A percentile compares a stretch with the other conserved stretches of the same genome.
phyloP scores from a whole-genome alignment of 2,329 filamentous ascomycete species.

The Trichoderma gracile region DNA sequence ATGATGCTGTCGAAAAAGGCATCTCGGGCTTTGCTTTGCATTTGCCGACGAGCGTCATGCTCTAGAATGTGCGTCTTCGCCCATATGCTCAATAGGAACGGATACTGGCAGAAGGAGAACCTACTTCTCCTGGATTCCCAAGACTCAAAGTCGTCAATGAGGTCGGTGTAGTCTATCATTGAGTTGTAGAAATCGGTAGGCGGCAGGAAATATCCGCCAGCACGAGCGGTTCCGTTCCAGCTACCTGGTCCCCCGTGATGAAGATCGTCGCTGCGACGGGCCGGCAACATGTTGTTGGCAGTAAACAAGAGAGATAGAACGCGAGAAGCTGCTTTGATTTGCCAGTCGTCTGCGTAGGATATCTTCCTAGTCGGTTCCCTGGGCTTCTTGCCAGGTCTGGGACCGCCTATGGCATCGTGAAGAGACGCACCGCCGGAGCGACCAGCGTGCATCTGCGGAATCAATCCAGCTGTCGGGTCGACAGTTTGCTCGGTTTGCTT shows the following conservation, averaged over 20 bases:
- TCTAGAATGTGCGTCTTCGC: constrained; percentile 90
- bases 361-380: constrained; percentile 58
- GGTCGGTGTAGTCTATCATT: constrained; percentile 80
- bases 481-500: constrained; percentile 56
- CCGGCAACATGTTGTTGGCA: constrained; percentile 65
- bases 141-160: constrained; percentile 80
- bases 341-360: constrained; percentile 82
- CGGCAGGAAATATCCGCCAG: constrained; percentile 67
- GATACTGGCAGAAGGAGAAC: constrained; percentile 90
- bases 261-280: constrained; percentile 39
- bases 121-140: constrained; percentile 76
- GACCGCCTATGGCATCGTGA: constrained; percentile 70
- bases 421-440: constrained; percentile 69
- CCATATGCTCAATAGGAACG: constrained; percentile 88
- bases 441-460: constrained; percentile 71
- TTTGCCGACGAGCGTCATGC: constrained; percentile 82
- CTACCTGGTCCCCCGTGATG: constrained; percentile 26
- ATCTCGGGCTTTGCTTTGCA: constrained; percentile 84
- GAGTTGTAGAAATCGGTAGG: constrained; percentile 88
- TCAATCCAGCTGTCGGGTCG: constrained; percentile 65
- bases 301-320: constrained; percentile 80
- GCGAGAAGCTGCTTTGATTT: constrained; percentile 76
- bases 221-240: constrained; percentile 31
- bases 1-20: constrained; percentile 90
- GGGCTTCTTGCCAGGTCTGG: constrained; percentile 53